Evolutionary conservation across 2,329 filamentous ascomycete genomes (phyloP), one percentile per base, ranked within the genome.

Genomic region (Talaromyces amestolkiae): DNA sequence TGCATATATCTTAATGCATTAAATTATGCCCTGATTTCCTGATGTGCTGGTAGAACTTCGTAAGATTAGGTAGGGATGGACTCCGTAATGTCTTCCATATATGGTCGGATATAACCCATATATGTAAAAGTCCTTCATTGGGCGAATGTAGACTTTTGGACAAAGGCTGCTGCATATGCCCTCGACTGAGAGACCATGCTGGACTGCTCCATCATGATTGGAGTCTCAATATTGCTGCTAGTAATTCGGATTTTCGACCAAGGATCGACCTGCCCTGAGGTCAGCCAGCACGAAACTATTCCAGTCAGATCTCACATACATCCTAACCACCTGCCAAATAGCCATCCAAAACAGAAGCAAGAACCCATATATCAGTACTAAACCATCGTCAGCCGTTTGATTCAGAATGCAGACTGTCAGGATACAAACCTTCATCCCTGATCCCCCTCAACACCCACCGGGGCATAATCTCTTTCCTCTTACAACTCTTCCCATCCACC

Each of bases 401-500:
- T 10, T 4, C 35, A 37, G 9, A 10, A 37, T 37, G 9, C 3
- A 37, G 35, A 37, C 7, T 6, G 27, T 31, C 5, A 37, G 35
- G 13, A 37, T 11, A 70, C 72, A 3, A 49, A 77, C 76, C 75
- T 75, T 78, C 75, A 65, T 68, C 58, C 9, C 41, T 68, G 35
- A 70, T 66, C 31, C 69, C 66, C 7, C 66, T 65, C 65, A 73
- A 72, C 58, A 76, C 58, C 76, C 76, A 77, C 6, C 64, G 63
- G 0, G 74, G 70, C 15, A 76, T 61, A 31, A 74, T 54, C 60
- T 73, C 71, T n/a, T 67, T 68, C 58, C 71, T 73, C 59, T 71
- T 73, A 68, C 76, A 78, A 2, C 73, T 76, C 17, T 45, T 54
- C 1, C 79, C 79, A 39, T 75, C 69, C 6, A 81, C 67, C n/a